A percentile compares a stretch with the other conserved stretches of the same genome.
These are phyloP conservation scores for Metschnikowia baotianmanensis DNA, from an alignment of 805 yeast species.

Conservation along the genomic window DNA sequence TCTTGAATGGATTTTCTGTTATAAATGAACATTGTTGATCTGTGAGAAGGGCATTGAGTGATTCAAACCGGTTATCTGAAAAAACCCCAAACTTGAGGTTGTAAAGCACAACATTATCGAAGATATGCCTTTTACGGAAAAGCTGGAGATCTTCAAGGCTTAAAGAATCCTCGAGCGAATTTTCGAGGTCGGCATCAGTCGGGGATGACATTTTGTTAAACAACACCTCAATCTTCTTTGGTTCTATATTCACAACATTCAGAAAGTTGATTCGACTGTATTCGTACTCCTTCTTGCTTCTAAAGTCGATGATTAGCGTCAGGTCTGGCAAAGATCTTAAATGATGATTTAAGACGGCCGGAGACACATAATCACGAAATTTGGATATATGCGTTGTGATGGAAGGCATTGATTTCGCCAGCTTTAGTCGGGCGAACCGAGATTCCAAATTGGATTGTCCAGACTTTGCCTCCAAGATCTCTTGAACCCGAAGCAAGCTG, in stretches of 20 bases:
- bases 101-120: constrained; percentile 64
- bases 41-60: constrained; percentile 36
- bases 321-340: constrained; percentile 7
- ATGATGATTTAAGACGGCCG: constrained; percentile 10
- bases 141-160: constrained; percentile 26
- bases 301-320: constrained; percentile 67
- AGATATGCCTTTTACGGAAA: constrained; percentile 53
- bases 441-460: constrained; percentile 2
- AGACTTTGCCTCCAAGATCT: background rate
- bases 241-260: constrained; percentile 73
- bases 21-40: constrained; percentile 36
- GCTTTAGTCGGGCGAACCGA: constrained; percentile 5
- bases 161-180: constrained; percentile 52
- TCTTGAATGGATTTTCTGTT: constrained; percentile 54
- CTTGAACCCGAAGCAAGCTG: constrained; percentile 1
- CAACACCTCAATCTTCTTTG: constrained; percentile 31
- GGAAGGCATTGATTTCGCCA: background rate
- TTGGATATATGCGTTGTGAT: background rate
- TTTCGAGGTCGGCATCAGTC: constrained; percentile 66
- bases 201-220: constrained; percentile 31
- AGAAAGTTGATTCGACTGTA: constrained; percentile 59
- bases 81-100: constrained; percentile 44
- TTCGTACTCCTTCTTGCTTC: constrained; percentile 60
- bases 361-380: constrained; percentile 12
- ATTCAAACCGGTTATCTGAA: constrained; percentile 29